phyloP scores from a whole-genome alignment of 1,284 basidiomycete species.

The Tilletia caries region DNA sequence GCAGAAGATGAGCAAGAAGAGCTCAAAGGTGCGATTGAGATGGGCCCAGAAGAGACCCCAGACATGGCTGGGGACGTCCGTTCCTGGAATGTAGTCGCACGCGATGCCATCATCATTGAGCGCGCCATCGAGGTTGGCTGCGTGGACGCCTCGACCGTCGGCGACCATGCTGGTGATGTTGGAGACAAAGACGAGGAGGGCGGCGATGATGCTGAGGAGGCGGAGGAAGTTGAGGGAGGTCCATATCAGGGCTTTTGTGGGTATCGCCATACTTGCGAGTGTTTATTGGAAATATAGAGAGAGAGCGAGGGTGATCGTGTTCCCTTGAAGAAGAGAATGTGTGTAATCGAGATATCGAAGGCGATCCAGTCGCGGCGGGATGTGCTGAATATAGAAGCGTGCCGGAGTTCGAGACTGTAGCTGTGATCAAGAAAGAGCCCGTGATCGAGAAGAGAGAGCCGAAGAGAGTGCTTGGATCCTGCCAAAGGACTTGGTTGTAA shows the following conservation, averaged over 20 bases:
- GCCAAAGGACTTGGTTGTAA: too few relatives aligned
- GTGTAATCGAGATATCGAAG: neutral
- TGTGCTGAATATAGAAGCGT: too few relatives aligned
- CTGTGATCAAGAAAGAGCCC: too few relatives aligned
- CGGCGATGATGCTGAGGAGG: neutral
- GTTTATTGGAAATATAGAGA: neutral
- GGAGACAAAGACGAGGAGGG: neutral
- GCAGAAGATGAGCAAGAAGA: slow-evolving; percentile 23
- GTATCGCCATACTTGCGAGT: neutral
- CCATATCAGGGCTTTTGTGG: neutral
- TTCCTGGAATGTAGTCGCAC: slow-evolving; percentile 24
- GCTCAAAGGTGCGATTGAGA: slow-evolving; percentile 27
- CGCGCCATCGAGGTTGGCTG: neutral
- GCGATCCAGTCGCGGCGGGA: too few relatives aligned
- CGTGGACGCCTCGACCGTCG: neutral
- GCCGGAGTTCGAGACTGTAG: too few relatives aligned
- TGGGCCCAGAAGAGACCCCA: slow-evolving; percentile 41
- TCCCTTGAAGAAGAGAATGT: neutral
- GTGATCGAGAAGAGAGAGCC: too few relatives aligned
- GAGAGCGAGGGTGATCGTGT: neutral
- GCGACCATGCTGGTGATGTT: slow-evolving; percentile 7
- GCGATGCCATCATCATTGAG: neutral
- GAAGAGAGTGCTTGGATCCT: too few relatives aligned
- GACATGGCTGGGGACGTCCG: slow-evolving; percentile 35
- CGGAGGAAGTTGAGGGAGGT: neutral